phyloP scores from a whole-genome alignment of 139 green algal species.

The Nannochloris sp. region DNA sequence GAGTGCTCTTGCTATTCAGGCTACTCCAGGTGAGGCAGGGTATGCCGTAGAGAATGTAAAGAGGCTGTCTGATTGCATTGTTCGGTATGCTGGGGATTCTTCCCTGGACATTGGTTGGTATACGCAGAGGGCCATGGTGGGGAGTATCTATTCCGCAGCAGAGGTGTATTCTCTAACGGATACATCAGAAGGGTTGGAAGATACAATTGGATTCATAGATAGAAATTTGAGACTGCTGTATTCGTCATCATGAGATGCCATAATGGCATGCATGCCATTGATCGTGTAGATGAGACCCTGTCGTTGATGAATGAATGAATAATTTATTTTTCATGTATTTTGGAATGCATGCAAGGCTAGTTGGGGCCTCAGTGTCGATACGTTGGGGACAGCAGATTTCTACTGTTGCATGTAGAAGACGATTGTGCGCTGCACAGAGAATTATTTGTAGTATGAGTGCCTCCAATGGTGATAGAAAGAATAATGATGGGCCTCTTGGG shows the following conservation, averaged over 20 bases:
- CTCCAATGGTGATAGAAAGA: neutral
- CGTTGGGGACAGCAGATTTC: too few species aligned
- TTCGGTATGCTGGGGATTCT: constrained; percentile 47
- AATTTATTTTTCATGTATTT: constrained; percentile 1
- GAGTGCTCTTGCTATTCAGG: constrained; percentile 48
- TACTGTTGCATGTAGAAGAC: too few species aligned
- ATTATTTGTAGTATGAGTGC: constrained; percentile 1
- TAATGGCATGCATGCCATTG: too few species aligned
- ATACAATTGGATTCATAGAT: constrained; percentile 33
- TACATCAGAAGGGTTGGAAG: constrained; percentile 45
- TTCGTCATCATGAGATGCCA: too few species aligned
- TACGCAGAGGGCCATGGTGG: constrained; percentile 49
- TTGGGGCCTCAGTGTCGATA: too few species aligned
- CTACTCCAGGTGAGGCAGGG: constrained; percentile 30
- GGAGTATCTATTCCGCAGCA: constrained; percentile 43
- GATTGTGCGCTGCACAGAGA: neutral
- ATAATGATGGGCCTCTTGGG: neutral
- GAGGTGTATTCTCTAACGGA: constrained; percentile 78
- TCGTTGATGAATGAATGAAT: too few species aligned
- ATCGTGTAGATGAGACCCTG: too few species aligned
- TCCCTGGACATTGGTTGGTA: constrained; percentile 63
- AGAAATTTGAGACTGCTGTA: neutral
- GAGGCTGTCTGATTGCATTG: constrained; percentile 46
- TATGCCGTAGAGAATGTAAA: constrained; percentile 31
- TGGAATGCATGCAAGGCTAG: neutral